Conservation (phyloP, 805 yeast genomes). For the Ogataea polymorpha region DNA sequence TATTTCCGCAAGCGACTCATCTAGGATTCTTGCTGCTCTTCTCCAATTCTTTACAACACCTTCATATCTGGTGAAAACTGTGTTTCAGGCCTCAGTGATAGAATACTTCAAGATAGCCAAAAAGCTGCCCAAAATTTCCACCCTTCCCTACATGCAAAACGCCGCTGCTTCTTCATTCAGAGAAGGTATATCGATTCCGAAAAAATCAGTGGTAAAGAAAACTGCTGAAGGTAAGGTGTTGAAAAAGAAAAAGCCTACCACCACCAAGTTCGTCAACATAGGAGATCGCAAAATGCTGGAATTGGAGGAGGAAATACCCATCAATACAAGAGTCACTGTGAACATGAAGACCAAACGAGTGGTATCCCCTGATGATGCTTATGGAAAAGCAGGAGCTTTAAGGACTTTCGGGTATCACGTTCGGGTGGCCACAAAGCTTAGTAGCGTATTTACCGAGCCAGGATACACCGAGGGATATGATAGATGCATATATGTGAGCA, state of each 20-base stretch:
- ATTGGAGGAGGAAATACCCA: constrained; percentile 64
- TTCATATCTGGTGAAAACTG: constrained; percentile 64
- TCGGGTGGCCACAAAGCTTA: constrained; percentile 59
- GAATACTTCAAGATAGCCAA: constrained; percentile 60
- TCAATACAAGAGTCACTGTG: constrained; percentile 77
- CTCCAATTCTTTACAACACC: constrained; percentile 85
- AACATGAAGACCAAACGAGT: constrained; percentile 58
- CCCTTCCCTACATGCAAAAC: constrained; percentile 69
- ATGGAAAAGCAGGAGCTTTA: constrained; percentile 58
- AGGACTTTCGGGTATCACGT: constrained; percentile 72
- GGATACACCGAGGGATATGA: constrained; percentile 66
- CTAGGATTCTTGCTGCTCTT: constrained; percentile 61
- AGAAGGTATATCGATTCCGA: constrained; percentile 62
- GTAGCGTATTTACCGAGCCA: constrained; percentile 68
- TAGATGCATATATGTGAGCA: constrained; percentile 58
- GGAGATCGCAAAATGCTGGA: constrained; percentile 63
- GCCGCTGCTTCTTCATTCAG: constrained; percentile 37
- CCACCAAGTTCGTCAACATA: constrained; percentile 73
- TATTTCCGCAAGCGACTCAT: constrained; percentile 13
- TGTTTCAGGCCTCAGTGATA: constrained; percentile 46
- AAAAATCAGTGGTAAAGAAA: constrained; percentile 38
- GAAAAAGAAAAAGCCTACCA: constrained; percentile 46
- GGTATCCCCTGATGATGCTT: constrained; percentile 70
- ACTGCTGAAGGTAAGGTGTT: constrained; percentile 35
- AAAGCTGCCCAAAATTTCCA: constrained; percentile 66